Base-by-base conservation (phyloP, 495 filamentous ascomycete species). In the Aspergillus carlsbadensis region DNA sequence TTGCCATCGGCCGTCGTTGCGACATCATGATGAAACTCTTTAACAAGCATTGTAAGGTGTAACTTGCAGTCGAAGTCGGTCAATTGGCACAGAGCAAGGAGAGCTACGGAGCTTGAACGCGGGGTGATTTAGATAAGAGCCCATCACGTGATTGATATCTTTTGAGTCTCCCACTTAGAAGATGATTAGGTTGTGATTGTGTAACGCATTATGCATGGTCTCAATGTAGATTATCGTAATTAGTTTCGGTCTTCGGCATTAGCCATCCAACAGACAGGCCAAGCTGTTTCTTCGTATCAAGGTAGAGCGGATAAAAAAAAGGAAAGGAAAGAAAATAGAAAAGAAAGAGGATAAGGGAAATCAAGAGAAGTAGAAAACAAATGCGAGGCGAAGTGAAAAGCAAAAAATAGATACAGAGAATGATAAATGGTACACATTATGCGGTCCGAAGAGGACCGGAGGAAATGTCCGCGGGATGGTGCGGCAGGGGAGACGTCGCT, bases 11-110 rank as follows among this genome's bases (percentile, higher is more conserved):
- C 81, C 61, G 78, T 76, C 48, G 87, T 90, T 21, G 80, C 70
- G 24, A 91, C 85, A 81, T 91, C 87, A 59, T 77, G 68, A 57
- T 84, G 67, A 37, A 76, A 82, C 70, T 91, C 88, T 57, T 78
- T 70, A 52, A 91, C 86, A 48, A 89, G 71, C 86, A 91, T 90
- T 26, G 45, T 82, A 66, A 29, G 21, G 7, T 33, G 15, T 29
- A 20, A 8, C 3, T 37, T 13, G 22, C 22, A 8, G 11, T 14
- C 22, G 6, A 26, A 17, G 17, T n/a, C 18, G 2, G 22, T 18
- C 2, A 47, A n/a, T 3, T 10, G 24, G 29, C n/a, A 24, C 14
- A 47, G 5, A 47, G 44, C 11, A 10, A 10, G 21, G 20, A 17
- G 11, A 49, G 46, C 34, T 50, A 13, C 10, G 26, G 33, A 50